Evolutionary conservation across 331 rosid genomes (phyloP).

Genomic region (Pyracantha coccinea): DNA sequence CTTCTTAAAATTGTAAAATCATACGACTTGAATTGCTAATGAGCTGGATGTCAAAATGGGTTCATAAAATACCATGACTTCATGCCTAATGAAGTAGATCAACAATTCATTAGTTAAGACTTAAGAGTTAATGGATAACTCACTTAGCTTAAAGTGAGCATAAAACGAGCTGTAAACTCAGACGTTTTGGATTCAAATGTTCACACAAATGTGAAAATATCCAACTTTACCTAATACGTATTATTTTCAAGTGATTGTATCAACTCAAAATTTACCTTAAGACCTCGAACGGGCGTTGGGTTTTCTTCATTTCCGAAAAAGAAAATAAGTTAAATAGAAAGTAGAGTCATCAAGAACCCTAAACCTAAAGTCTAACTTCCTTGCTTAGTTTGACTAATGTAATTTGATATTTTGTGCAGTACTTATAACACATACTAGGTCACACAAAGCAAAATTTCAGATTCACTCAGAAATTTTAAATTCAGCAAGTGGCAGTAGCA

Average conservation of each 20-base stretch:
- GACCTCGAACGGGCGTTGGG: background rate
- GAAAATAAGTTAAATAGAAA: background rate
- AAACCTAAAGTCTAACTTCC: background rate
- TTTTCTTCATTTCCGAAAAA: background rate
- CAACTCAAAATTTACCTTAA: background rate
- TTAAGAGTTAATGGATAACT: background rate
- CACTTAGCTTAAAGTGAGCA: rapidly evolving
- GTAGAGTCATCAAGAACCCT: background rate
- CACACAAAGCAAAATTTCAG: background rate
- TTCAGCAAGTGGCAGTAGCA: too few relatives aligned
- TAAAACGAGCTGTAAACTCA: background rate
- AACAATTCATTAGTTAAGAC: background rate
- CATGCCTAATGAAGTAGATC: background rate
- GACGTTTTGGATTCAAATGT: background rate
- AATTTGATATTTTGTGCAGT: background rate
- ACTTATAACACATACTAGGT: background rate
- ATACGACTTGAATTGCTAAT: background rate
- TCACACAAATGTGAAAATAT: rapidly evolving
- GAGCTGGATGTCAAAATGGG: conserved; percentile 1
- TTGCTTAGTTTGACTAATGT: background rate
- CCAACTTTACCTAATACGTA: background rate
- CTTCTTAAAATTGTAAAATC: background rate
- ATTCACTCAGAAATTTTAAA: too few relatives aligned
- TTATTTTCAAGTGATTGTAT: background rate
- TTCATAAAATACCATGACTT: background rate